Percentiles rank a stretch among this genome's conserved stretches.
phyloP scores from a whole-genome alignment of 225 moss, liverwort and hornwort genomes.

The Physcomitrium patens region DNA sequence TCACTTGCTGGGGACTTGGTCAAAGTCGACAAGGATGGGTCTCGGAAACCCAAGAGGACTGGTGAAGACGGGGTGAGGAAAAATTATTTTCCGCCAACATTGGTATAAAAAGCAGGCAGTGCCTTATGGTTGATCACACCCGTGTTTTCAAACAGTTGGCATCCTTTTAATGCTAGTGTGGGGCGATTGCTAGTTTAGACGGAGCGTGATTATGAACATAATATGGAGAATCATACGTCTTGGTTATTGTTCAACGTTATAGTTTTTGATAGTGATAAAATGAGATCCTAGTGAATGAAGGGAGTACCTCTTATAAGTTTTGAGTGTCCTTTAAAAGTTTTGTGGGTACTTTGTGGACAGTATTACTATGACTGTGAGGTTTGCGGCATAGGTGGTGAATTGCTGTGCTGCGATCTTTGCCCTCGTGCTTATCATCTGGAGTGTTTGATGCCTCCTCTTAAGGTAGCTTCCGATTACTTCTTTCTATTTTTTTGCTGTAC shows the following conservation, averaged over 20 bases:
- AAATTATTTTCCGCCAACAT: slow-evolving; percentile 6
- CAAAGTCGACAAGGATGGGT: slow-evolving; percentile 50
- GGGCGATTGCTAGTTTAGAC: background rate
- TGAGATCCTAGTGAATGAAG: background rate
- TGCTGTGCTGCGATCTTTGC: slow-evolving; percentile 94
- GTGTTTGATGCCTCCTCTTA: slow-evolving; percentile 87
- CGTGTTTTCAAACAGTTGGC: background rate
- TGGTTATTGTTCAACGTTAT: background rate
- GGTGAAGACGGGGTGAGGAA: slow-evolving; percentile 96
- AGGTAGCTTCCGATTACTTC: slow-evolving; percentile 61
- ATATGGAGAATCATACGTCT: background rate
- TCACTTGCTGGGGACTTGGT: slow-evolving; percentile 51
- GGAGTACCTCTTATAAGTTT: background rate
- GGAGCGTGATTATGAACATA: background rate
- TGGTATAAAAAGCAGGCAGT: background rate
- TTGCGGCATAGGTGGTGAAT: slow-evolving; percentile 87
- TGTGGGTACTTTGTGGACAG: slow-evolving; percentile 54
- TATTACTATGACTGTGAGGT: slow-evolving; percentile 97
- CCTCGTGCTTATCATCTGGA: slow-evolving; percentile 96
- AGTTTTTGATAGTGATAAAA: background rate
- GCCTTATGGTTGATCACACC: slow-evolving; percentile 5
- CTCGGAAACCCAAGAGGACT: slow-evolving; percentile 66
- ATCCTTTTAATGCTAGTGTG: background rate
- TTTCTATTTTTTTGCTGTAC: slow-evolving; percentile 1
- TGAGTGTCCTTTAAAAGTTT: slow-evolving; percentile 2